phyloP scores from a whole-genome alignment of 129 eudicot species.

The Ambrosia trifida region DNA sequence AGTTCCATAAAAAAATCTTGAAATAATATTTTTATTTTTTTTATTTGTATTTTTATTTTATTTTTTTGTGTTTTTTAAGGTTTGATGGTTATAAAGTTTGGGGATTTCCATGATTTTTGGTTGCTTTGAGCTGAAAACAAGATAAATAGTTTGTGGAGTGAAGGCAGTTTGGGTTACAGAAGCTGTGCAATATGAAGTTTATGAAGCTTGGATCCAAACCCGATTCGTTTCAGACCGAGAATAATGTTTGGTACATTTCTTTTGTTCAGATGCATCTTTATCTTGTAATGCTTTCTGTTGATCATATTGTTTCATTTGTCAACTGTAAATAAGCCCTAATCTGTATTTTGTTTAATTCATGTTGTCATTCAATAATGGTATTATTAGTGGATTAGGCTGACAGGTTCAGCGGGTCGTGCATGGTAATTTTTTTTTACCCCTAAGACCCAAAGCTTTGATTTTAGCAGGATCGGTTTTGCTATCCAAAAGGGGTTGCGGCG shows the following conservation, averaged over 20 bases:
- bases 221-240: slow-evolving; percentile 83
- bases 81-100: slow-evolving; percentile 26
- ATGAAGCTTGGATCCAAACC: slow-evolving; percentile 99
- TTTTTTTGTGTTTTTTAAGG: slow-evolving; percentile 32
- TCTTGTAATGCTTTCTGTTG: slow-evolving; percentile 1
- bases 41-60: slow-evolving; percentile 35
- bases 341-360: background rate
- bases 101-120: slow-evolving; percentile 27
- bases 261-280: slow-evolving; percentile 22
- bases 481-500: no score
- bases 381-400: background rate
- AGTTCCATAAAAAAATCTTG: slow-evolving; percentile 28
- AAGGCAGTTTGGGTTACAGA: slow-evolving; percentile 22
- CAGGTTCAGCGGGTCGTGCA: no score
- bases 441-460: no score
- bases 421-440: no score
- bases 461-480: no score
- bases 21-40: slow-evolving; percentile 32
- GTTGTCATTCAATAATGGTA: slow-evolving; percentile 5
- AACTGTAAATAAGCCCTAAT: background rate
- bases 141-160: slow-evolving; percentile 24
- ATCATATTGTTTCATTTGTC: slow-evolving; percentile 11
- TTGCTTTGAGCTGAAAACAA: slow-evolving; percentile 37
- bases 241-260: slow-evolving; percentile 66
- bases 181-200: slow-evolving; percentile 71